phyloP scores from a whole-genome alignment of 208 protist species.

The Crithidia brevicula region DNA sequence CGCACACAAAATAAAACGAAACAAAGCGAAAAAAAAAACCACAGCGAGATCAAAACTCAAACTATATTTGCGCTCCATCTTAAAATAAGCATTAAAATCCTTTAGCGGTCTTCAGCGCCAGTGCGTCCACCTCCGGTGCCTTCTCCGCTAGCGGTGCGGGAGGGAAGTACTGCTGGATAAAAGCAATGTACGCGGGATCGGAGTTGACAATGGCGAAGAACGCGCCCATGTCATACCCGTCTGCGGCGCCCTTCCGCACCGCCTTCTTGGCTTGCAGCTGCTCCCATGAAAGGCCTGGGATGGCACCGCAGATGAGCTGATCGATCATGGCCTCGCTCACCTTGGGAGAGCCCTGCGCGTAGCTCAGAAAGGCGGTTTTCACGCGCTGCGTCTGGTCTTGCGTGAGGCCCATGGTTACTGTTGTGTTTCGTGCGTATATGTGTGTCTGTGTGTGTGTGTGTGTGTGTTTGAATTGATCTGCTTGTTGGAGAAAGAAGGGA shows the following conservation, averaged over 20 bases:
- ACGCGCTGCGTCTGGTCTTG: constrained; percentile 82
- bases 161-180: constrained; percentile 81
- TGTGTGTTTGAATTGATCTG: too few species aligned
- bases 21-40: too few species aligned
- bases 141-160: constrained; percentile 69
- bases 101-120: constrained; percentile 82
- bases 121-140: constrained; percentile 72
- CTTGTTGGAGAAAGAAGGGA: too few species aligned
- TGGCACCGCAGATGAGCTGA: constrained; percentile 88
- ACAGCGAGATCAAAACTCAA: too few species aligned
- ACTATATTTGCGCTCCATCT: too few species aligned
- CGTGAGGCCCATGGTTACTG: constrained; percentile 84
- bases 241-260: constrained; percentile 48
- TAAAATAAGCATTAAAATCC: too few species aligned
- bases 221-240: constrained; percentile 73
- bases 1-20: too few species aligned
- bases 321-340: constrained; percentile 88
- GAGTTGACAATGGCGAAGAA: constrained; percentile 85
- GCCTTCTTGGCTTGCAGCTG: constrained; percentile 80
- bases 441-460: too few species aligned
- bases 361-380: constrained; percentile 89
- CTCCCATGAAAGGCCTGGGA: constrained; percentile 82
- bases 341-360: constrained; percentile 80
- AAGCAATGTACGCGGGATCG: constrained; percentile 73
- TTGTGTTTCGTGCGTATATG: too few species aligned